Evolutionary conservation across 768 basidiomycete species (phyloP).

Genomic region (Tephrocybe sp.): DNA sequence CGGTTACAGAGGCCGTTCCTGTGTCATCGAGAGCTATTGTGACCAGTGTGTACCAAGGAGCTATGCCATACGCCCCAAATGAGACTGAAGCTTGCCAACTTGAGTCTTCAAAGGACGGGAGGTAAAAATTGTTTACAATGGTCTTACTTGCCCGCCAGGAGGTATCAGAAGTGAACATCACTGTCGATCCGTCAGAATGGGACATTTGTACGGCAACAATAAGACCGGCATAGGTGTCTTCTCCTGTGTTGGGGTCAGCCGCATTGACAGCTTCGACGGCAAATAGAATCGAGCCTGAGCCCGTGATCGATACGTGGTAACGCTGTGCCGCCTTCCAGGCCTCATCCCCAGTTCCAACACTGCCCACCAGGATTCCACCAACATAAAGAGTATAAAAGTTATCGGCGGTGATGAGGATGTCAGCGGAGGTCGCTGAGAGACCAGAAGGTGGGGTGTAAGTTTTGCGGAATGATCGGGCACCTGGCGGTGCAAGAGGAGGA

Average conservation of each 20-base stretch:
- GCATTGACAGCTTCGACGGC: conserved; percentile 1
- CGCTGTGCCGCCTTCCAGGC: neutral
- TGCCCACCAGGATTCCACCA: too few relatives aligned
- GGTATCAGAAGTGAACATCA: neutral
- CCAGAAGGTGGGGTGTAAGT: conserved; percentile 6
- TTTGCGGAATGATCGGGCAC: conserved; percentile 1
- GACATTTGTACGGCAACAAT: conserved; percentile 3
- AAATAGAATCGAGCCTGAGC: conserved; percentile 2
- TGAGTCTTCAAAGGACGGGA: conserved; percentile 4
- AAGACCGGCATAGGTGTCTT: conserved; percentile 2
- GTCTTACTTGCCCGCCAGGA: conserved; percentile 1
- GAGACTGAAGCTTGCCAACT: neutral
- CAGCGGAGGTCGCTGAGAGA: neutral
- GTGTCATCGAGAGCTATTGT: neutral
- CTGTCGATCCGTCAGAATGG: neutral
- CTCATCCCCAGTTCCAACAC: too few relatives aligned
- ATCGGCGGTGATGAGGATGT: conserved; percentile 9
- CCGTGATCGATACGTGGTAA: neutral
- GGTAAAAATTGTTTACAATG: neutral
- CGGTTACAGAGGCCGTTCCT: neutral
- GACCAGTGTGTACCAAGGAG: neutral
- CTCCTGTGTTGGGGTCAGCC: neutral
- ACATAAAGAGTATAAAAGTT: conserved; percentile 6
- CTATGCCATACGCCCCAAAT: neutral
- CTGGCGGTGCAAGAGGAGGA: neutral